Evolutionary conservation across 2,329 filamentous ascomycete genomes (phyloP), one percentile per base, ranked within the genome.

Genomic region (Erysiphe pulchra): DNA sequence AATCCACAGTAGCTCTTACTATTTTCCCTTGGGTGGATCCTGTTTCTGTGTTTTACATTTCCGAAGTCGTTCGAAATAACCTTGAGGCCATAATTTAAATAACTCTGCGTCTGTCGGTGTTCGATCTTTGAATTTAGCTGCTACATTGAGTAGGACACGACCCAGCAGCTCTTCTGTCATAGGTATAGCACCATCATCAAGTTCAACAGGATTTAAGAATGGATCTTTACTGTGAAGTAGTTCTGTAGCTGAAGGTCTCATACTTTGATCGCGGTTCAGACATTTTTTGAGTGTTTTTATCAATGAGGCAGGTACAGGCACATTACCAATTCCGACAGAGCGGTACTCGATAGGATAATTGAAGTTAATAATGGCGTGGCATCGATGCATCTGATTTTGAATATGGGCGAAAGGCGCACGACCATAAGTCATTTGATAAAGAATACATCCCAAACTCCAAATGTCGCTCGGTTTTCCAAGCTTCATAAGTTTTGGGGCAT

Each of bases 381-480:
- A 90, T 18, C 84, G 77, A 34, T 81, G 75, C 65, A 92, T 82
- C 56, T 78, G 82, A 61, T 87, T 90, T 48, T 74, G 67, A 53
- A 98, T 92, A 58, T 95, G 86, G 13, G 79, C 85, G 57, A 98
- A 98, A 0, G 90, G 90, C 3, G 84, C 80, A n/a, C 79, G 71
- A n/a, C 90, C 90, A 58, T 98, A 98, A 0, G 87, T 82, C 81
- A 98, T 92, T 59, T 95, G 87, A 63, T 92, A 98, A 13, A 98
- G 67, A 49, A 98, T 95, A 58, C 90, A 98, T 16, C 90, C 90
- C 13, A 98, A 63, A 59, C 80, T 87, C 90, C 90, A 98, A 16
- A 98, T 77, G 60, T 98, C 90, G 53, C 80, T 90, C 7, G 90
- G 83, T 57, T 95, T 95, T 48, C 90, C 92, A 7, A 98, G 69